These are phyloP conservation scores for Ophiostoma piceae DNA, from an alignment of 2,329 filamentous ascomycete genomes.

Conservation along the genomic window DNA sequence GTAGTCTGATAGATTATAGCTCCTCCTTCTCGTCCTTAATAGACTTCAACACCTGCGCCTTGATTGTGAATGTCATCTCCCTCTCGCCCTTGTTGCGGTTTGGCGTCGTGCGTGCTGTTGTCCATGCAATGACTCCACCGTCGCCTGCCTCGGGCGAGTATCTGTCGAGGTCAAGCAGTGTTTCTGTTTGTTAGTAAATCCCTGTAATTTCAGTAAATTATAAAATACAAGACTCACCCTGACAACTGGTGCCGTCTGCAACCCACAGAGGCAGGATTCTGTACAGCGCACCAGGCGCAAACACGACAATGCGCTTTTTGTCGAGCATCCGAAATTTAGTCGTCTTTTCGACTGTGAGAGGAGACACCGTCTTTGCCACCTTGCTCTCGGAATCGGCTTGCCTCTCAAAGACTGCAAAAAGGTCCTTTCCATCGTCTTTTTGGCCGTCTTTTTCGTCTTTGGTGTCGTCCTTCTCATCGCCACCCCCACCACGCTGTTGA, in stretches of 20 bases:
- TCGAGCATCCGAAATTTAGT: background rate
- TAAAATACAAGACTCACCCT: background rate
- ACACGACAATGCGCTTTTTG: background rate
- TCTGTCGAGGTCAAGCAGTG: background rate
- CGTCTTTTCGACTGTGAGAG: background rate
- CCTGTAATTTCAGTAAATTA: background rate
- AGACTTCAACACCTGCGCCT: background rate
- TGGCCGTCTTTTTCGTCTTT: background rate
- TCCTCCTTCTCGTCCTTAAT: background rate
- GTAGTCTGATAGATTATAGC: background rate
- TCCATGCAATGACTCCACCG: background rate
- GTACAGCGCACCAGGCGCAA: background rate
- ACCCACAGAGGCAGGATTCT: background rate
- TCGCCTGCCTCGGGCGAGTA: background rate
- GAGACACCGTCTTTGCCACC: background rate
- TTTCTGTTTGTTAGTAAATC: background rate
- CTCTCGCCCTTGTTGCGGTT: background rate
- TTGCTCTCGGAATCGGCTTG: background rate
- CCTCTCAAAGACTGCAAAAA: constrained; percentile 1
- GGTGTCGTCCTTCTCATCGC: background rate
- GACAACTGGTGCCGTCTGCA: background rate
- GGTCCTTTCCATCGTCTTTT: background rate
- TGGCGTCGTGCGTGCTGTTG: background rate
- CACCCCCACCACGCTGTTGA: background rate
- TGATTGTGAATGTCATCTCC: background rate